Percentiles rank a stretch among this genome's conserved stretches.
These are phyloP conservation scores for Mycena floridula DNA, from an alignment of 768 basidiomycete species.

Conservation along the genomic window DNA sequence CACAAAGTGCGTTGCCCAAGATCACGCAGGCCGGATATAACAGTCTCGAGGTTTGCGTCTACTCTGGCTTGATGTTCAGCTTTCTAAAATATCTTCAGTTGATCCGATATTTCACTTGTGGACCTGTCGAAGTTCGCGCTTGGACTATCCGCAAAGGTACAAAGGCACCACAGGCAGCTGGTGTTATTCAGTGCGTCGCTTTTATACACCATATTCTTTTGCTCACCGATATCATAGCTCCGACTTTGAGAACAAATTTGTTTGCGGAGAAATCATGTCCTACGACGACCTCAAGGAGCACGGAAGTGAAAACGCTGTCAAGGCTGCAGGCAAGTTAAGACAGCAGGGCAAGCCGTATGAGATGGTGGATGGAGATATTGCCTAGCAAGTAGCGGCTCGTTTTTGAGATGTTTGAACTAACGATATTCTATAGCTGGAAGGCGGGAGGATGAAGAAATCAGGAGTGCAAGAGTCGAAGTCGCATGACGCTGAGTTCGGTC, in stretches of 20 bases:
- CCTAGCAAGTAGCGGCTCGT: no score
- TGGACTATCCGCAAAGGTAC: conserved; percentile 96
- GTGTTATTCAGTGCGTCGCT: conserved; percentile 84
- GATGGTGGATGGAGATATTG: conserved; percentile 88
- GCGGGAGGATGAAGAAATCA: no score
- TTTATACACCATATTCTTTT: not conserved
- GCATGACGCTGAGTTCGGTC: no score
- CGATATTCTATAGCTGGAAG: no score
- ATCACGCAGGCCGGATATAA: conserved; percentile 94
- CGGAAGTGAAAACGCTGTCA: conserved; percentile 86
- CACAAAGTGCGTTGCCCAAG: conserved; percentile 75
- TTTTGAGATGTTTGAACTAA: no score
- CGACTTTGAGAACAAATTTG: conserved; percentile 97
- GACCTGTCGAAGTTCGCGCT: conserved; percentile 93
- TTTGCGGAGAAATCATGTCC: conserved; percentile 95
- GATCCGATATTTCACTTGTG: conserved; percentile 96
- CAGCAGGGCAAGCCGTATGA: conserved; percentile 98
- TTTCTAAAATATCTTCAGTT: conserved; percentile 39
- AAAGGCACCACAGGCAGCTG: conserved; percentile 95
- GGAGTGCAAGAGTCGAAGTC: no score
- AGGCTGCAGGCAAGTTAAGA: conserved; percentile 89
- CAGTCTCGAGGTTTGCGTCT: conserved; percentile 64
- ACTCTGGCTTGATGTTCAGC: not conserved
- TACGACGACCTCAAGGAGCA: conserved; percentile 88
- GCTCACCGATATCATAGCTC: conserved; percentile 41